Evolutionary conservation across 2,329 filamentous ascomycete species (phyloP), one percentile per base, ranked within the genome.

Genomic region (Coniella vitis): DNA sequence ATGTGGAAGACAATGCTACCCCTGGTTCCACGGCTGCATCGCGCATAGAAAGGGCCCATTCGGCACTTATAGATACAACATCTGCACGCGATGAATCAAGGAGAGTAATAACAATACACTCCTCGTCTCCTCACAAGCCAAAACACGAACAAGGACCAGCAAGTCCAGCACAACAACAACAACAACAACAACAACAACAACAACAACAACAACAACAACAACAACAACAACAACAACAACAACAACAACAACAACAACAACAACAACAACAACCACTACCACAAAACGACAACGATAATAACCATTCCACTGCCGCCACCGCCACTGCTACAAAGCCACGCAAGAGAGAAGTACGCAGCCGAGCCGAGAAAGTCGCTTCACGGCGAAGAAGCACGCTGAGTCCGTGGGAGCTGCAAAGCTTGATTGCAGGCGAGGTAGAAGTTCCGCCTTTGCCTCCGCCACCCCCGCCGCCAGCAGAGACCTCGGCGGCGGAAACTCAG

Each of bases 351-450:
- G 48, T 45, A 13, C 51, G 51, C 19, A 70, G 65, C 63, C 75
- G 68, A 61, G 72, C 64, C 58, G 81, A 62, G 63, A 83, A 69
- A 69, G 70, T 63, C 8, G 72, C 79, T 3, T 83, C 76, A 52
- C 71, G 85, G 60, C 74, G 86, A 60, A 76, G 87, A 62, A 89
- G 84, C 59, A 90, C 86, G 17, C 68, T 91, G 29, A 89, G 79
- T 58, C 81, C 84, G 3, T 84, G 84, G 72, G 87, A 91, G 65
- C 66, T 90, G 60, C 78, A 86, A 66, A 79, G 75, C 38, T 62
- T 87, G 61, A 83, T 84, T 45, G 57, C 67, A 3, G 74, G 74
- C 5, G 55, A 55, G 19, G 58, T 58, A 3, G 55, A n/a, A n/a
- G n/a, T n/a, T n/a, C n/a, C 53, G n/a, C 52, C 56, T 13, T 52